Evolutionary conservation across 768 basidiomycete genomes (phyloP).

Genomic region (Pluteus cervinus): DNA sequence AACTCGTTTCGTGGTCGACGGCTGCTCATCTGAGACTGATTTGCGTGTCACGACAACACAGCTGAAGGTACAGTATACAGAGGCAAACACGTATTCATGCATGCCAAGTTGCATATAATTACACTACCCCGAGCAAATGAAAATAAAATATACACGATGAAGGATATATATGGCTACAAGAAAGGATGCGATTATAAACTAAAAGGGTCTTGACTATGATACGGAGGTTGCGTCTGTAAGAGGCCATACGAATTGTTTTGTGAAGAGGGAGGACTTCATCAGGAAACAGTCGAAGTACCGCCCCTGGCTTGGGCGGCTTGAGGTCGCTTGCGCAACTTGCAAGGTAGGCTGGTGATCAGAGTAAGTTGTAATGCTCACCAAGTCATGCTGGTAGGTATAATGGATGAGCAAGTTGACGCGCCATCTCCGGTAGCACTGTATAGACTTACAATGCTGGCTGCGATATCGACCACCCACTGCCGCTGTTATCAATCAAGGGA

Average conservation of each 20-base stretch:
- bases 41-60: neutral
- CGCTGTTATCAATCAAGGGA: too few relatives aligned
- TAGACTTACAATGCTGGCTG: too few relatives aligned
- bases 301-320: too few relatives aligned
- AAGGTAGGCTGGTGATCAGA: too few relatives aligned
- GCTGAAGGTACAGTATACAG: neutral
- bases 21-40: neutral
- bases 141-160: neutral
- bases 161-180: neutral
- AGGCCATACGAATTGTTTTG: constrained; percentile 27
- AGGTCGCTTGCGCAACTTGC: too few relatives aligned
- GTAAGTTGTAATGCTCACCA: too few relatives aligned
- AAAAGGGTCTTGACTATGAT: constrained; percentile 39
- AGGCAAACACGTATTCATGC: neutral
- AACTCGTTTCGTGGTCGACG: constrained; percentile 1
- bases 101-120: neutral
- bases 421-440: too few relatives aligned
- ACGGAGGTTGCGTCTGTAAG: constrained; percentile 51
- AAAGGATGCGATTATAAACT: constrained; percentile 11
- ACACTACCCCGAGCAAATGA: neutral
- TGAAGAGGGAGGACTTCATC: constrained; percentile 13
- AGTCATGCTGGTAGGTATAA: too few relatives aligned
- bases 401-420: too few relatives aligned
- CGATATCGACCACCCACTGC: too few relatives aligned
- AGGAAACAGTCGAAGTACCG: constrained; percentile 5